Base-by-base conservation (phyloP, 495 filamentous ascomycete genomes). In the Penicillium flavigenum region DNA sequence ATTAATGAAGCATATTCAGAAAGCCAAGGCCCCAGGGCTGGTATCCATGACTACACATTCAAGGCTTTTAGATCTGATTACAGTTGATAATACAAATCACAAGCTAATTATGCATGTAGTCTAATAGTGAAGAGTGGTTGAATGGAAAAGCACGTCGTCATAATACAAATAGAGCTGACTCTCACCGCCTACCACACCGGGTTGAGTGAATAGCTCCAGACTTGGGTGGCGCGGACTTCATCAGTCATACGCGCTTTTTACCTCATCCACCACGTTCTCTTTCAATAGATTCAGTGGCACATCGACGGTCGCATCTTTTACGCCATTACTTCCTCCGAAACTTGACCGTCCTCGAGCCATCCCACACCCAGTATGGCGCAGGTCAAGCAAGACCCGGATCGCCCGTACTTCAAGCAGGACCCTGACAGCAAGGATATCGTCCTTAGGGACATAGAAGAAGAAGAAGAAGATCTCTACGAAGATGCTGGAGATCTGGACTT, bases 401-500 rank as follows among this genome's bases (percentile, higher is more conserved):
- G 53, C 53, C 32, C 53, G 12, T 55, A 55, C 32, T 36, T 55
- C 42, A 55, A 79, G 51, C 70, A 71, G 42, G 76, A 93, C 39
- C 80, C 82, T 5, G 89, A 90, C 42, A 78, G 73, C 51, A 75
- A 76, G 51, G 81, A 78, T 57, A 57, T 68, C 9, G 79, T 86
- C 32, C 83, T 88, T 29, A 78, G 76, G 24, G 79, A 77, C 46
- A 74, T 88, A 39, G 83, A 84, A 29, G 87, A 91, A 39, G 83
- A 84, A 29, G 87, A 91, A 46, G 86, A 92, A 24, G 89, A 91
- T 62, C 76, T 89, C 56, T 90, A 90, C 58, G 92, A 97, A 71
- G 92, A 97, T 70, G 88, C 89, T 5, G 89, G 90, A 49, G 92
- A 97, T 61, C 77, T 96, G 31, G 86, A 89, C 41, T 93, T 96